These are phyloP conservation scores for Bruguiera hainesii DNA, from an alignment of 441 rosid species.

Conservation along the genomic window DNA sequence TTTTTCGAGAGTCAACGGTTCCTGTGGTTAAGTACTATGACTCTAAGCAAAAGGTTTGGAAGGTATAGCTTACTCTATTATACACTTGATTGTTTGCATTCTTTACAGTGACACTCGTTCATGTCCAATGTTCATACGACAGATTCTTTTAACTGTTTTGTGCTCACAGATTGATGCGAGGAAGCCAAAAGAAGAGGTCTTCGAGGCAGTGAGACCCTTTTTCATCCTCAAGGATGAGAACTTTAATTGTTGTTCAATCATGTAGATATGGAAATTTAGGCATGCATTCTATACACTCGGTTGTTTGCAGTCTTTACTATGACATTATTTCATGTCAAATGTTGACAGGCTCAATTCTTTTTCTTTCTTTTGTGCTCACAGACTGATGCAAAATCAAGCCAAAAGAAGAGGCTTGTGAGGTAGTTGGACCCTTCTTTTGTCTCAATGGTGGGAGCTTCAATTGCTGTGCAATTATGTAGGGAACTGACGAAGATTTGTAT, in stretches of 20 bases:
- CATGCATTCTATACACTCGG: no score
- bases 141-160: neutral
- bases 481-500: no score
- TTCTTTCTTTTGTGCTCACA: no score
- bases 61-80: neutral
- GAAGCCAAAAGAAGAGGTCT: conserved; percentile 4
- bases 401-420: no score
- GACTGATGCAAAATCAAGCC: no score
- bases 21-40: conserved; percentile 2
- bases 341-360: no score
- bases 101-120: neutral
- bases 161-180: conserved; percentile 3
- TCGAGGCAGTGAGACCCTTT: neutral
- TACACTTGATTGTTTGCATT: neutral
- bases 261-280: neutral
- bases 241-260: neutral
- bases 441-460: no score
- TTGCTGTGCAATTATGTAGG: no score
- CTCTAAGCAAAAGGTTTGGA: neutral
- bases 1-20: conserved; percentile 2
- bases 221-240: neutral
- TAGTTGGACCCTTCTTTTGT: no score
- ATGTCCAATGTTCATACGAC: neutral
- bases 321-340: no score
- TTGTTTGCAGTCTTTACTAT: no score